Conservation (phyloP, 2,329 filamentous ascomycete species). For the Cytospora piceicola region DNA sequence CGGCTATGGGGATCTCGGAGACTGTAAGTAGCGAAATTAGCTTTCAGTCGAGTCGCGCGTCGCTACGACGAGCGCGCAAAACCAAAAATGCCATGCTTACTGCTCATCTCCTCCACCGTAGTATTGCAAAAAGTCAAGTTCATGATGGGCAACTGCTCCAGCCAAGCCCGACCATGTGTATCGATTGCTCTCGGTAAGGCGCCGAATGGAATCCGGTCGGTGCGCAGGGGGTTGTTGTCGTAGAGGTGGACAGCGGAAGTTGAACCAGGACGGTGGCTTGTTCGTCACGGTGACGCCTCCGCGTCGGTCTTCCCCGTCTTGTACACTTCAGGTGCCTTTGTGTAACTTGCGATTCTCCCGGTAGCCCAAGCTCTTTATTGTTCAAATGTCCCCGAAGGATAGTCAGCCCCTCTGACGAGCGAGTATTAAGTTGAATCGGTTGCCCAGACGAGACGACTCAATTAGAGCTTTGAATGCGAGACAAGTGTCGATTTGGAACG, state of each 20-base stretch:
- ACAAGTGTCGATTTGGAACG: background rate
- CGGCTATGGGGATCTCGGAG: slow-evolving; percentile 52
- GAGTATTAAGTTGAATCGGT: background rate
- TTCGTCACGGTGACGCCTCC: slow-evolving; percentile 7
- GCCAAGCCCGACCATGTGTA: slow-evolving; percentile 19
- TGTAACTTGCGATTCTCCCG: background rate
- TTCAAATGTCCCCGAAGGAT: slow-evolving; percentile 1
- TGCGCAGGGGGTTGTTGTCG: slow-evolving; percentile 8
- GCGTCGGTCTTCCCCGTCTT: background rate
- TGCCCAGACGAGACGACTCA: slow-evolving; percentile 1
- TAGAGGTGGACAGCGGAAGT: background rate
- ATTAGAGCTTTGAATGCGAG: background rate
- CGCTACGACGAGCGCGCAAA: background rate
- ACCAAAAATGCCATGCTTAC: slow-evolving; percentile 35
- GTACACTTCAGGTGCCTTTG: background rate
- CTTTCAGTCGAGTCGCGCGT: slow-evolving; percentile 38
- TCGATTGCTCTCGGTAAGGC: slow-evolving; percentile 6
- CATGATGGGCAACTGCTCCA: slow-evolving; percentile 21
- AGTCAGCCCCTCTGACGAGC: background rate
- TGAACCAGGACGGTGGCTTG: slow-evolving; percentile 1
- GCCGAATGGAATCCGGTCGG: slow-evolving; percentile 9
- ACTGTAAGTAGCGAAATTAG: slow-evolving; percentile 40
- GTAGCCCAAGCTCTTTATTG: slow-evolving; percentile 7
- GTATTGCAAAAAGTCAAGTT: slow-evolving; percentile 28
- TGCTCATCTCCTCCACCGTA: slow-evolving; percentile 28